Conservation (phyloP, 202 grass and related monocot species). For the Miscanthus sacchariflorus region DNA sequence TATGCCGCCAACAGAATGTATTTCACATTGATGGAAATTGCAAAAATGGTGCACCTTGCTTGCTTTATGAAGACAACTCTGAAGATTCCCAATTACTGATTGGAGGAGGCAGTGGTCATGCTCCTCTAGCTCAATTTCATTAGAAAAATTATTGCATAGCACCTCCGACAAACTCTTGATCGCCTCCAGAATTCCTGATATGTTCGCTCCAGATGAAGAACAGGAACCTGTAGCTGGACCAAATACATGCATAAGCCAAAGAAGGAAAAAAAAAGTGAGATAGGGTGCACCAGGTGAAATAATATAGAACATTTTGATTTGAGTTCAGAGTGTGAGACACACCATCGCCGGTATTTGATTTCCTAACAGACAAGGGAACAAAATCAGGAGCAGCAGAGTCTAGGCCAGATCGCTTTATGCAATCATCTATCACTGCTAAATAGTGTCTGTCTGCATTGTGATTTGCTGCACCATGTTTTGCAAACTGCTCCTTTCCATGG, state of each 20-base stretch:
- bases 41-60: slow-evolving; percentile 56
- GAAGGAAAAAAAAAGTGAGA: slow-evolving; percentile 7
- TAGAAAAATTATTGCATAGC: slow-evolving; percentile 48
- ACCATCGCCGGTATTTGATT: slow-evolving; percentile 42
- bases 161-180: slow-evolving; percentile 54
- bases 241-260: slow-evolving; percentile 19
- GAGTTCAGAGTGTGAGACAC: slow-evolving; percentile 8
- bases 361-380: slow-evolving; percentile 46
- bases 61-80: slow-evolving; percentile 55
- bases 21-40: neutral
- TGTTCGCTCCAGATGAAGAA: slow-evolving; percentile 39
- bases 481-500: slow-evolving; percentile 41
- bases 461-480: slow-evolving; percentile 15
- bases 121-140: slow-evolving; percentile 51
- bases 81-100: slow-evolving; percentile 62
- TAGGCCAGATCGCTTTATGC: slow-evolving; percentile 44
- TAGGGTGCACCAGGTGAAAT: slow-evolving; percentile 12
- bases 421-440: slow-evolving; percentile 37
- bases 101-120: slow-evolving; percentile 50
- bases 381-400: slow-evolving; percentile 57
- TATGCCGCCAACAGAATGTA: slow-evolving; percentile 25
- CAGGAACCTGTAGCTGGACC: slow-evolving; percentile 43
- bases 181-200: slow-evolving; percentile 51
- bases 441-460: slow-evolving; percentile 23
- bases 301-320: slow-evolving; percentile 29